Percentiles rank a stretch among this genome's conserved stretches.
Evolutionary conservation across 2,329 filamentous ascomycete genomes (phyloP).

Genomic region (Trichoderma sp.): DNA sequence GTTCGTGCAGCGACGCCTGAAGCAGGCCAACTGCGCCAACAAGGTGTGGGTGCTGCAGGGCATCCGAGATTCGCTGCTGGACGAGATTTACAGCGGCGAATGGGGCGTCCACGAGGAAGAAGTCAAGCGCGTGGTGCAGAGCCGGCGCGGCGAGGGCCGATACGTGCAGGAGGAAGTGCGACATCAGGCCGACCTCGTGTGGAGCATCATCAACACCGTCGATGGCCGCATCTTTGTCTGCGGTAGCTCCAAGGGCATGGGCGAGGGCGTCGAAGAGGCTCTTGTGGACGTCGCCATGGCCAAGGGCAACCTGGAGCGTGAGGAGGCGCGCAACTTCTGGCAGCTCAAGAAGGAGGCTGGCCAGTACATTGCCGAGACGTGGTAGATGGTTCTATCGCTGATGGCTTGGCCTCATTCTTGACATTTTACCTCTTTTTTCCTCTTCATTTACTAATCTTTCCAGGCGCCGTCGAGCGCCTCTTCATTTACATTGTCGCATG

Average conservation of each 20-base stretch:
- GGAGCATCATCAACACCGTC: conserved; percentile 95
- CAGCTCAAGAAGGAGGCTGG: conserved; percentile 84
- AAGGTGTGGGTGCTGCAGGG: conserved; percentile 97
- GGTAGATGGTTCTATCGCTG: conserved; percentile 41
- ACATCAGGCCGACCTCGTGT: conserved; percentile 91
- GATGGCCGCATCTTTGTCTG: conserved; percentile 96
- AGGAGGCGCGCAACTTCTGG: conserved; percentile 88
- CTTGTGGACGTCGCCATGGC: conserved; percentile 87
- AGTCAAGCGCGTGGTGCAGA: conserved; percentile 79
- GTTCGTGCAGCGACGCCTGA: conserved; percentile 90
- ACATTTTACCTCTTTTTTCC: background rate
- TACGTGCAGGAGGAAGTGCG: conserved; percentile 97
- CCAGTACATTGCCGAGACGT: conserved; percentile 89
- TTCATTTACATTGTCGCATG: background rate
- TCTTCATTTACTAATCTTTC: background rate
- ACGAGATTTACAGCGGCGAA: conserved; percentile 95
- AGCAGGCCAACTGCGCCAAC: conserved; percentile 94
- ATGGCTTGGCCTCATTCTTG: background rate
- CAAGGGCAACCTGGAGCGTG: conserved; percentile 80
- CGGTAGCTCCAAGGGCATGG: conserved; percentile 94
- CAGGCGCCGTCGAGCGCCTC: background rate
- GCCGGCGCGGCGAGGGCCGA: conserved; percentile 70
- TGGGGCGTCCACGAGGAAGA: conserved; percentile 91
- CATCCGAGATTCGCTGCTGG: conserved; percentile 87
- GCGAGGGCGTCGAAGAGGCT: conserved; percentile 87